A percentile compares a stretch with the other conserved stretches of the same genome.
Evolutionary conservation across 2,329 filamentous ascomycete species (phyloP).

Genomic region (Calonectria naviculata): DNA sequence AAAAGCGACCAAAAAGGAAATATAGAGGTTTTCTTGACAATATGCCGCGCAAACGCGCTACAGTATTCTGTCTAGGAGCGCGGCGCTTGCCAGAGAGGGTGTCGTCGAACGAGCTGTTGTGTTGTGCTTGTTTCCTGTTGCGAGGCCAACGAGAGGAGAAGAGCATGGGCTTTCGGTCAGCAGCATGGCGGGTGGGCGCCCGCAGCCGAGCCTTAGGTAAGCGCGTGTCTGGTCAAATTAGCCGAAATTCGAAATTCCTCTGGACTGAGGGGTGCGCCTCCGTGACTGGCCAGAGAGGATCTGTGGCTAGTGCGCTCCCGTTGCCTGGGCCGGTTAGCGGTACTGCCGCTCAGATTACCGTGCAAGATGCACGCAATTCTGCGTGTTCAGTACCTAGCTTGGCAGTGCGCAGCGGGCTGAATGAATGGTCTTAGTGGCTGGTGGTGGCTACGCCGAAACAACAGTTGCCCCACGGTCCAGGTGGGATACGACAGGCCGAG

Average conservation of each 20-base stretch:
- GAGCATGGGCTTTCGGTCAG: slow-evolving; percentile 29
- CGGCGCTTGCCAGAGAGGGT: slow-evolving; percentile 43
- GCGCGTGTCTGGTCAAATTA: slow-evolving; percentile 27
- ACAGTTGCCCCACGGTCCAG: not conserved
- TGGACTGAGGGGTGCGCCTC: not conserved
- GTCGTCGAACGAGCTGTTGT: slow-evolving; percentile 50
- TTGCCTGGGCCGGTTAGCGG: not conserved
- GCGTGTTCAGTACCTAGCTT: not conserved
- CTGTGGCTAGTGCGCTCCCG: slow-evolving; percentile 17
- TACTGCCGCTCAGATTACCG: not conserved
- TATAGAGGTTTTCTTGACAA: slow-evolving; percentile 21
- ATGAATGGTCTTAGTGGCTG: slow-evolving; percentile 3
- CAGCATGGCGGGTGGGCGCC: slow-evolving; percentile 1
- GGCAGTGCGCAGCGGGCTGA: not conserved
- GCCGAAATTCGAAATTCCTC: slow-evolving; percentile 26
- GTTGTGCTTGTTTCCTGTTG: slow-evolving; percentile 56
- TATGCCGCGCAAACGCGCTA: slow-evolving; percentile 26
- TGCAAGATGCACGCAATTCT: not conserved
- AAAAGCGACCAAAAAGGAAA: slow-evolving; percentile 14
- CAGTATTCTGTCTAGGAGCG: slow-evolving; percentile 34
- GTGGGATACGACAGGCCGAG: slow-evolving; percentile 4
- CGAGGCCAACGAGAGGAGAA: slow-evolving; percentile 55
- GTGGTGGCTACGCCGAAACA: not conserved
- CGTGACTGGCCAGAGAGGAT: not conserved
- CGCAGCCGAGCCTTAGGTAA: slow-evolving; percentile 35